Base-by-base conservation (phyloP, 2,329 filamentous ascomycete species). In the Fusarium armeniacum region DNA sequence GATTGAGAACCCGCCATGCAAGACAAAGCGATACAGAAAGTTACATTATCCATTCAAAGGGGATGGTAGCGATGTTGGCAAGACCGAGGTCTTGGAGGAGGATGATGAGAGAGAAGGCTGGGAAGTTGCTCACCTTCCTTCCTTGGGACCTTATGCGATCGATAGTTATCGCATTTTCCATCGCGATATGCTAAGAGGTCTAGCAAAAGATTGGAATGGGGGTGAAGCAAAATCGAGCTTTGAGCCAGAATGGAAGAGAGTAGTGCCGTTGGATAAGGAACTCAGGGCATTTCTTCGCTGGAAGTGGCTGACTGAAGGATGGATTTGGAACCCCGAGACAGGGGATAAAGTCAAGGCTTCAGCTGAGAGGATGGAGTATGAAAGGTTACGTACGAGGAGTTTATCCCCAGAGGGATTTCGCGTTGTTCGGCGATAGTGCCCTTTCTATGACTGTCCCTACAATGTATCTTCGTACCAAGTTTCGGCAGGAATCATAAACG, bases 131-230 rank as follows among this genome's bases (percentile, higher is more conserved):
- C 64, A 71, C 5, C 10, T 70, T 3, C 68, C 68, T 3, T 65
- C 67, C 4, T 55, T 70, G 4, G 68, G 67, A 0, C 68, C 68
- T 1, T 70, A 70, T 10, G 68, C 68, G 0, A 56, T 70, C 2
- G 68, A 70, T 2, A 70, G 68, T n/a, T 71, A 56, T 20, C 59
- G 68, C 2, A 70, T 70, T 12, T 70, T 71, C 16, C 55, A 71
- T 5, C 40, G 68, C 16, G 68, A 70, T 5, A 40, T 70, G 0
- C 0, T 70, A 7, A 51, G 64, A 40, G 60, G 36, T 0, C 2
- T 69, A 6, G 56, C 68, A 2, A n/a, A 18, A 4, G 45, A 43
- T 4, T 65, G 59, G 68, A 49, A 62, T 7, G 64, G 68, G 0
- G 0, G 24, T 0, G 7, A 52, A 1, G 56, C 52, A n/a, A 0